A percentile compares a stretch with the other conserved stretches of the same genome.
Evolutionary conservation across 2,329 filamentous ascomycete genomes (phyloP).

Genomic region (Scedosporium minutisporum): DNA sequence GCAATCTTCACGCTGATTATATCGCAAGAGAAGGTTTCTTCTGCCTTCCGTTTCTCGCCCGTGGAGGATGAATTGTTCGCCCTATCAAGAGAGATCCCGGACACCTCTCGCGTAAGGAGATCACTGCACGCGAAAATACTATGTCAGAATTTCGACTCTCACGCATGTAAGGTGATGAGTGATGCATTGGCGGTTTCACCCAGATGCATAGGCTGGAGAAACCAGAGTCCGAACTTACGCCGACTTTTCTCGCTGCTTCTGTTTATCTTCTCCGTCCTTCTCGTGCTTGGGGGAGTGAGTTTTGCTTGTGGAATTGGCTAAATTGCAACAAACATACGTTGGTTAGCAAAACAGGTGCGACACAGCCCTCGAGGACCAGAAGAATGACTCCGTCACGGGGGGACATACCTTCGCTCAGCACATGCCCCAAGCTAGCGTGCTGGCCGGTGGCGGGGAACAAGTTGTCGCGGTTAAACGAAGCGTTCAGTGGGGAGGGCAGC

Average conservation of each 20-base stretch:
- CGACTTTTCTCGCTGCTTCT: slow-evolving; percentile 84
- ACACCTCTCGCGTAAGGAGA: slow-evolving; percentile 83
- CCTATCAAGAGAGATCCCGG: slow-evolving; percentile 87
- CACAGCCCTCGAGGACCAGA: background rate
- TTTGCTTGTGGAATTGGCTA: background rate
- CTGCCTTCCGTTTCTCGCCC: slow-evolving; percentile 54
- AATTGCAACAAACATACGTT: background rate
- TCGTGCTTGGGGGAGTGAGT: slow-evolving; percentile 2
- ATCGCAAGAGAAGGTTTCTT: slow-evolving; percentile 49
- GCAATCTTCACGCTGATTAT: slow-evolving; percentile 98
- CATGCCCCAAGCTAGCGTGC: slow-evolving; percentile 71
- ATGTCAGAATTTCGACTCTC: slow-evolving; percentile 1
- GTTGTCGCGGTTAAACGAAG: slow-evolving; percentile 75
- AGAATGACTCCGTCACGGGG: background rate
- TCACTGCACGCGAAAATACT: slow-evolving; percentile 45
- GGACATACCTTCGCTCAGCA: slow-evolving; percentile 66
- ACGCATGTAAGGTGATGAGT: too few relatives aligned
- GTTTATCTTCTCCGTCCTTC: slow-evolving; percentile 43
- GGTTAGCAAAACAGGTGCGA: background rate
- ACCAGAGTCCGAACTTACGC: slow-evolving; percentile 53
- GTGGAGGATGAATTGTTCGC: slow-evolving; percentile 38
- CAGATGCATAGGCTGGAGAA: background rate
- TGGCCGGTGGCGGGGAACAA: slow-evolving; percentile 54
- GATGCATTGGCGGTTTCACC: too few relatives aligned
- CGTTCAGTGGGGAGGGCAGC: slow-evolving; percentile 86